Evolutionary conservation across 495 filamentous ascomycete species (phyloP), one percentile per base, ranked within the genome.

Genomic region (Aspergillus ostianus): DNA sequence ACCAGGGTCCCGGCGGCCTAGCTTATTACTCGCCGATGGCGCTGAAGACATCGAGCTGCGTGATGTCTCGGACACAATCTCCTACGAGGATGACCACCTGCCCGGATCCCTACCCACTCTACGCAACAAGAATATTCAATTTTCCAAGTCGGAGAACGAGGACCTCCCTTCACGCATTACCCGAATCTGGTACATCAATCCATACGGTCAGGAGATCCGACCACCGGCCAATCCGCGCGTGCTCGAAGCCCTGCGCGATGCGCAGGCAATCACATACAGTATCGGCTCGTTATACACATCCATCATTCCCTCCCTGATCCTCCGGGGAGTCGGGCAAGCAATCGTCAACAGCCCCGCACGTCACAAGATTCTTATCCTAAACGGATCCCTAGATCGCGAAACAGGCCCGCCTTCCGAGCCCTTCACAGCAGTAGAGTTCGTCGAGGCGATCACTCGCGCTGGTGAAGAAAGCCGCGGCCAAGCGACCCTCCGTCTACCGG

Each of bases 141-240:
- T 96, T 74, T 84, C 77, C 74, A 98, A 98, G 71, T 69, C 76
- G 47, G 65, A 80, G n/a, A 81, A 88, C 65, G 81, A 87, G 47
- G 89, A 91, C 55, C 81, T 97, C 8, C 82, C 89, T 0, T 82
- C 87, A 7, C 84, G 88, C 44, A 96, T 98, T 63, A 76, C 84
- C 63, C 81, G 93, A 7, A 82, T 98, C 62, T 97, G 90, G 91
- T 98, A 97, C 76, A 97, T 98, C 74, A 97, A 96, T 71, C 92
- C 92, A 1, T 98, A 97, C 75, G 93, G 93, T 26, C 84, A 87
- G 65, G 92, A 97, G 73, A 97, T 98, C 69, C 82, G 86, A 23
- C 90, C 90, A 0, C 74, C 84, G 0, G 87, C 90, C 2, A 97
- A 96, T 67, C 87, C 90, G 0, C 86, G 90, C 23, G 91, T 93